These are phyloP conservation scores for Cercospora sp. DNA, from an alignment of 2,329 filamentous ascomycete species.

Conservation along the genomic window DNA sequence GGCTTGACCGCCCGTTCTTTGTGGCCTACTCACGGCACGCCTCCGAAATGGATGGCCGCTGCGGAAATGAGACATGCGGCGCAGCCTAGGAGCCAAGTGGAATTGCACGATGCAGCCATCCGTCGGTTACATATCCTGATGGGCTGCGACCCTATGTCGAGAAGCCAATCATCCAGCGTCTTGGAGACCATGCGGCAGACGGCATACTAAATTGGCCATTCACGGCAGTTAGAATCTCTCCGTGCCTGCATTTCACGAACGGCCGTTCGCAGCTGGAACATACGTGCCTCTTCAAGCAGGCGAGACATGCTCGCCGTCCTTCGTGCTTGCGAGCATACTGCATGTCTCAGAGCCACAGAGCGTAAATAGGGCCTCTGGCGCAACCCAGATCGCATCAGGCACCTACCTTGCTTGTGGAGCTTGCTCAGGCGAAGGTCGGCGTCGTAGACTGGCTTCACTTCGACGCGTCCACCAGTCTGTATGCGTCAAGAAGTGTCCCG, in stretches of 20 bases:
- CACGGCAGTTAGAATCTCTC: background rate
- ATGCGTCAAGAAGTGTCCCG: background rate
- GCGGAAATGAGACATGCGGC: constrained; percentile 27
- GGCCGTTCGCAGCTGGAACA: constrained; percentile 13
- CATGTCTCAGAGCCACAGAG: constrained; percentile 4
- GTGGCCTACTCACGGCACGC: constrained; percentile 7
- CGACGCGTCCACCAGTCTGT: background rate
- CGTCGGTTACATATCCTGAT: constrained; percentile 9
- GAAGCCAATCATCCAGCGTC: constrained; percentile 3
- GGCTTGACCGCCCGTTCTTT: constrained; percentile 25
- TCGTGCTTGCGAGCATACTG: constrained; percentile 10
- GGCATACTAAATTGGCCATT: background rate
- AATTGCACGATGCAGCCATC: constrained; percentile 17
- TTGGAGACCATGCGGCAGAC: background rate
- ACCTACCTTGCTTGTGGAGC: background rate
- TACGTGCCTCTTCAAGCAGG: constrained; percentile 1
- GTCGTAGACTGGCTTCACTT: background rate
- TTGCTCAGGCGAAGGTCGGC: background rate
- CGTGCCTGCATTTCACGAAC: constrained; percentile 6
- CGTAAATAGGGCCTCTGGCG: background rate
- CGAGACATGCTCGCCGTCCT: constrained; percentile 12
- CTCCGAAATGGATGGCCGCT: constrained; percentile 12
- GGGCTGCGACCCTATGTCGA: constrained; percentile 18
- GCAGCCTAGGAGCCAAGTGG: constrained; percentile 4
- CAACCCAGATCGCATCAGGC: background rate